Conservation (phyloP, 495 filamentous ascomycete species). For the Coniosporium apollinis region DNA sequence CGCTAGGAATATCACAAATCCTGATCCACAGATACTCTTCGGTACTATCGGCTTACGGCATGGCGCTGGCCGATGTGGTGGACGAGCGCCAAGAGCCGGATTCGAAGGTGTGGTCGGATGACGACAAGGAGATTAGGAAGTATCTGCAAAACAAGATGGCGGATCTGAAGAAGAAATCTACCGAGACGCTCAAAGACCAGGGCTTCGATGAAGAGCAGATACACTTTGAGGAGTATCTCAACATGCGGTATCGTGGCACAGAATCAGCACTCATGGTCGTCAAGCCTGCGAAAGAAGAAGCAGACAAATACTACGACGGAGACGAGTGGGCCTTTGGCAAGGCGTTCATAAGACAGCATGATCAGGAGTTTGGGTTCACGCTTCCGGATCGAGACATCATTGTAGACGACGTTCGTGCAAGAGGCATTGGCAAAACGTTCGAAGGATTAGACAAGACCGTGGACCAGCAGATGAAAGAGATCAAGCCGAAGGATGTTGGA, state of each 20-base stretch:
- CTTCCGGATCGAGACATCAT: slow-evolving; percentile 79
- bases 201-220: slow-evolving; percentile 59
- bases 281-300: slow-evolving; percentile 39
- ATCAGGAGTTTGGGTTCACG: slow-evolving; percentile 91
- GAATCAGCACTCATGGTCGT: slow-evolving; percentile 80
- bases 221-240: slow-evolving; percentile 73
- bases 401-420: slow-evolving; percentile 77
- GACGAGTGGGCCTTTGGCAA: slow-evolving; percentile 65
- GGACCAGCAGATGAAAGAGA: slow-evolving; percentile 54
- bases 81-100: slow-evolving; percentile 85
- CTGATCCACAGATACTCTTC: slow-evolving; percentile 86
- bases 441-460: slow-evolving; percentile 62
- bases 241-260: slow-evolving; percentile 76
- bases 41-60: slow-evolving; percentile 88
- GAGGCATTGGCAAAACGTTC: slow-evolving; percentile 80
- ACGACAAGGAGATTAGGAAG: slow-evolving; percentile 25
- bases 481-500: slow-evolving; percentile 34
- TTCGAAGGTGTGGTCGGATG: slow-evolving; percentile 57
- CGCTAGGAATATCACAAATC: slow-evolving; percentile 72
- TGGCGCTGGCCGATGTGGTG: slow-evolving; percentile 91
- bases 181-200: slow-evolving; percentile 45
- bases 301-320: slow-evolving; percentile 37
- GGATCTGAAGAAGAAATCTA: slow-evolving; percentile 51
- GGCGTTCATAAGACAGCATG: slow-evolving; percentile 72
- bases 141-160: slow-evolving; percentile 35